Conservation (phyloP, 257 asterid genomes). For the Solanum sparsipilum region DNA sequence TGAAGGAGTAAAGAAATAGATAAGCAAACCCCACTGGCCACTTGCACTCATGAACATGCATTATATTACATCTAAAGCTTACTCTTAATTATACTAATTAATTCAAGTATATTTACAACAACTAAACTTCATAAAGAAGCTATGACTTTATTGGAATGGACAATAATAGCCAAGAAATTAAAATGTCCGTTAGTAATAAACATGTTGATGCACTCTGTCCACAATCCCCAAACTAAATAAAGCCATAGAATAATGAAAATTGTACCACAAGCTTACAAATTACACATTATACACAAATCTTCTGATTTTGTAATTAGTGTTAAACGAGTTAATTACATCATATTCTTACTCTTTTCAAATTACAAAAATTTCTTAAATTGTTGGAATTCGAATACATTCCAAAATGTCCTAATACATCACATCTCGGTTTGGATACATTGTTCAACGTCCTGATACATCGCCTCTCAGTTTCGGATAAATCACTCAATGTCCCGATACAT, state of each 20-base stretch:
- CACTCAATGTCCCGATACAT: too few relatives aligned
- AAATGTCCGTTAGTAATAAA: not conserved
- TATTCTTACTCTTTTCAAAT: too few relatives aligned
- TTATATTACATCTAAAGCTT: not conserved
- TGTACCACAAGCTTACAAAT: not conserved
- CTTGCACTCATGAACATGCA: constrained; percentile 14
- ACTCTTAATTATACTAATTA: not conserved
- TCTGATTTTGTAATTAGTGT: not conserved
- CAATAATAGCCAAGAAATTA: not conserved
- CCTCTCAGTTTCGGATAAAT: too few relatives aligned
- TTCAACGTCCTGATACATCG: too few relatives aligned
- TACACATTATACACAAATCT: not conserved
- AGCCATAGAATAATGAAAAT: not conserved
- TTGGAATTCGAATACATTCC: too few relatives aligned
- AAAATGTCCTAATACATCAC: too few relatives aligned
- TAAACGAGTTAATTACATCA: too few relatives aligned
- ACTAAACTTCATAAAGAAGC: not conserved
- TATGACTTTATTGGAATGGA: not conserved
- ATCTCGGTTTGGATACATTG: too few relatives aligned
- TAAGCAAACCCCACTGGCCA: constrained; percentile 29
- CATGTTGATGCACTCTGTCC: not conserved
- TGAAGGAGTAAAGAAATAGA: not conserved
- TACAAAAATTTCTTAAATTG: too few relatives aligned
- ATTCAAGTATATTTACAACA: not conserved
- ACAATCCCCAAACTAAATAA: not conserved